A percentile compares a stretch with the other conserved stretches of the same genome.
Conservation (phyloP, 2,329 filamentous ascomycete species). For the Penicillium nordicum region DNA sequence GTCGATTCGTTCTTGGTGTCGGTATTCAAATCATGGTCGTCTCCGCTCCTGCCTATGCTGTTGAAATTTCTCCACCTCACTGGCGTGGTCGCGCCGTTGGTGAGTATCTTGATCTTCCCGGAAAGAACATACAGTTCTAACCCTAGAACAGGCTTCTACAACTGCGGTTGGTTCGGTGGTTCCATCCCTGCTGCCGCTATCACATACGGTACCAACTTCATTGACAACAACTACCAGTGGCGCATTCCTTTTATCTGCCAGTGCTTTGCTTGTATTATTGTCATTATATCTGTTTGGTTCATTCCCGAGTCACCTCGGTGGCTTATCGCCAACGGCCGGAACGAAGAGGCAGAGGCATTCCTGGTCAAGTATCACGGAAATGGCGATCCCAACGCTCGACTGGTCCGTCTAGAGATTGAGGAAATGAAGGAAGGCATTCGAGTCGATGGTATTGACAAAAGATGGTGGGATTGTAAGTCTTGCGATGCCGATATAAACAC, state of each 20-base stretch:
- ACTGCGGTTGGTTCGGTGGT: slow-evolving; percentile 54
- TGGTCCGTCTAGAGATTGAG: slow-evolving; percentile 27
- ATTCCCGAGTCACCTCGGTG: slow-evolving; percentile 66
- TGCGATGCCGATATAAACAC: background rate
- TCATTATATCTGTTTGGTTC: slow-evolving; percentile 57
- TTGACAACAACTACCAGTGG: slow-evolving; percentile 52
- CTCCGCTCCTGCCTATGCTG: slow-evolving; percentile 48
- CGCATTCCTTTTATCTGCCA: slow-evolving; percentile 65
- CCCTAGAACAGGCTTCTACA: slow-evolving; percentile 43
- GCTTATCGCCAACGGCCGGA: slow-evolving; percentile 24
- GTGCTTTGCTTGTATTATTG: slow-evolving; percentile 57
- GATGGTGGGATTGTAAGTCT: slow-evolving; percentile 46
- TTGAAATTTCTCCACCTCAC: slow-evolving; percentile 50
- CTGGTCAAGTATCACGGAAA: slow-evolving; percentile 28
- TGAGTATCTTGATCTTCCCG: slow-evolving; percentile 15
- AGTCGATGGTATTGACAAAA: slow-evolving; percentile 48
- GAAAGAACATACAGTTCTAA: background rate
- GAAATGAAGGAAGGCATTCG: slow-evolving; percentile 40
- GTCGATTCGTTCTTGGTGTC: slow-evolving; percentile 48
- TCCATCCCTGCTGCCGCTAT: slow-evolving; percentile 51
- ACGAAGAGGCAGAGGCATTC: slow-evolving; percentile 23
- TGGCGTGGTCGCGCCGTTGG: slow-evolving; percentile 51
- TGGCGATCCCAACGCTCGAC: slow-evolving; percentile 24
- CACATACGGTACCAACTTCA: slow-evolving; percentile 48
- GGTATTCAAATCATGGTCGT: slow-evolving; percentile 51